Base-by-base conservation (phyloP, 345 rosid species). In the Pistacia integerrima region DNA sequence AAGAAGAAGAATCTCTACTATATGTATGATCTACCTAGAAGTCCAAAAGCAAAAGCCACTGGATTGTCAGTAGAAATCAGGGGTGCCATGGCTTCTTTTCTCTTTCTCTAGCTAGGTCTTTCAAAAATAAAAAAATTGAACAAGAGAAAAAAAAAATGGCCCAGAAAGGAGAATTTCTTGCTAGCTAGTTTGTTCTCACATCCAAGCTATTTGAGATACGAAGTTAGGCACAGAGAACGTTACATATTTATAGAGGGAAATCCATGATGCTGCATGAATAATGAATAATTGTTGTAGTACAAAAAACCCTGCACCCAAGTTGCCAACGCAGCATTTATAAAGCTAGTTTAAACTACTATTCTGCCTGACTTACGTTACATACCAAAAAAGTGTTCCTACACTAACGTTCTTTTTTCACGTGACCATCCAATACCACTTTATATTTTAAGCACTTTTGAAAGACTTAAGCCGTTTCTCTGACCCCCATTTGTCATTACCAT, bases 41-140 rank as follows among this genome's bases (percentile, higher is more conserved):
- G 55, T 46, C 88, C 88, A 70, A 85, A 85, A 22, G 70, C 35
- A 4, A 85, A 70, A 62, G 28, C 78, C 62, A 55, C 62, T 7
- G 83, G 82, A 67, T 78, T 60, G 2, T 72, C 66, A 70, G 74
- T 79, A 1, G 74, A 56, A 67, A 81, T 55, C 11, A 75, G 2
- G 38, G 46, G 46, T 1, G 77, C 73, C 83, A 84, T 78, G 33
- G 62, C 62, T 77, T 16, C 25, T 5, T 9, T 44, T 63, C 18
- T 36, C 20, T 60, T 54, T 64, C 17, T n/a, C 17, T 36, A 48
- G 13, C 51, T 25, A 28, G 35, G 7, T 54, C 57, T 14, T 16
- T 16, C 57, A 3, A 4, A 12, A 8, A 2, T 4, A 57, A 61
- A 30, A 44, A 61, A 22, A 58, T 30, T 46, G 48, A 62, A 18